A percentile compares a stretch with the other conserved stretches of the same genome.
Conservation (phyloP, 2,329 filamentous ascomycete genomes). For the Coleophoma eucalyptorum region DNA sequence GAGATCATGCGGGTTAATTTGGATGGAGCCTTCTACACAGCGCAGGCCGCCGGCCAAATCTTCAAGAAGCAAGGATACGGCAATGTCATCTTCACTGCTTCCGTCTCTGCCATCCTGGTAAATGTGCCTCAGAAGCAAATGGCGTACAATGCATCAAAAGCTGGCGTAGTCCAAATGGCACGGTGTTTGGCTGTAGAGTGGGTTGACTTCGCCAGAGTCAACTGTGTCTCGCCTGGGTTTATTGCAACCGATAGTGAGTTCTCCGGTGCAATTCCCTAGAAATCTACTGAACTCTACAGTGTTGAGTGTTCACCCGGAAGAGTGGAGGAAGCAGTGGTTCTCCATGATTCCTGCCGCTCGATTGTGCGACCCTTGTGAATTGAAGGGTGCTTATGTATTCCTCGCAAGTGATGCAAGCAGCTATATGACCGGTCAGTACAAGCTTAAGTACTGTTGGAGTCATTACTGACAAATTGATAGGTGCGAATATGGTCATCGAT, state of each 20-base stretch:
- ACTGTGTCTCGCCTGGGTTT: constrained; percentile 31
- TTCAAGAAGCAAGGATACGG: constrained; percentile 30
- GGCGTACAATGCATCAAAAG: constrained; percentile 40
- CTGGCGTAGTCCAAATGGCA: constrained; percentile 35
- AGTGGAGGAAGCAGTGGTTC: constrained; percentile 10
- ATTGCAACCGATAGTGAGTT: constrained; percentile 8
- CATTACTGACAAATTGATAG: not conserved
- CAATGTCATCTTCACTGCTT: constrained; percentile 37
- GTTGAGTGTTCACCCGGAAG: constrained; percentile 25
- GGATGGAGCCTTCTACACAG: constrained; percentile 36
- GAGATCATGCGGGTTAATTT: constrained; percentile 31
- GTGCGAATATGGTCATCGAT: constrained; percentile 21
- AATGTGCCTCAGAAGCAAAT: constrained; percentile 37
- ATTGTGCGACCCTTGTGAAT: constrained; percentile 22
- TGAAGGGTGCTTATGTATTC: constrained; percentile 41
- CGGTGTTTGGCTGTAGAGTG: constrained; percentile 39
- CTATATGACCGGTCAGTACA: constrained; percentile 43
- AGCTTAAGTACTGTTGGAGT: not conserved
- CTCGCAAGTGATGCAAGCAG: constrained; percentile 56
- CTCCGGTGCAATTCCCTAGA: not conserved
- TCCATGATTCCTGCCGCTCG: constrained; percentile 10
- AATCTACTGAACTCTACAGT: constrained; percentile 8
- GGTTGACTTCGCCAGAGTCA: constrained; percentile 36
- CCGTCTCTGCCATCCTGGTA: constrained; percentile 34
- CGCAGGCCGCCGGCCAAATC: constrained; percentile 35